These are phyloP conservation scores for Tulasnella sp. DNA, from an alignment of 768 basidiomycete species.

Conservation along the genomic window DNA sequence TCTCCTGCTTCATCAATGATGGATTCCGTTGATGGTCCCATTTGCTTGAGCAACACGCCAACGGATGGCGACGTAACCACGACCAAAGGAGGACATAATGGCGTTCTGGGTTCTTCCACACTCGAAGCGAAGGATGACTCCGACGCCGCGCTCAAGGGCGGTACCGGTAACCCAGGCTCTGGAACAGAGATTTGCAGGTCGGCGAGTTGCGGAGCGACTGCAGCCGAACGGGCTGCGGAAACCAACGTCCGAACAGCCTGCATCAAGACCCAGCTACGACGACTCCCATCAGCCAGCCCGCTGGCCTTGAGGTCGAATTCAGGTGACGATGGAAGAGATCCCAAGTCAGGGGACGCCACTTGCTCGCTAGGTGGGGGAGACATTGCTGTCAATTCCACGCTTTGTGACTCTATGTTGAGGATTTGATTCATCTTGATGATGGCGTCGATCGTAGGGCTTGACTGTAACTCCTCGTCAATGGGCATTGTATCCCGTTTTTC, in stretches of 20 bases:
- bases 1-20: not conserved
- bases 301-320: constrained; percentile 6
- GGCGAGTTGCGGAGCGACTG: not conserved
- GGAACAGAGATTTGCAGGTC: not conserved
- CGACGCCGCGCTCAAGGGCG: not conserved
- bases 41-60: not conserved
- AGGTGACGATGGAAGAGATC: not conserved
- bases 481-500: not conserved
- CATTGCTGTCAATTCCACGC: not conserved
- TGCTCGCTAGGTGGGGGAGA: not conserved
- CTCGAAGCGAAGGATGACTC: not conserved
- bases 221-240: not conserved
- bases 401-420: not conserved
- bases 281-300: not conserved
- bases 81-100: constrained; percentile 26
- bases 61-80: constrained; percentile 19
- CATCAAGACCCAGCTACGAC: not conserved
- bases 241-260: constrained; percentile 17
- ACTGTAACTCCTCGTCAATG: not conserved
- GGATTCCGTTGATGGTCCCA: not conserved
- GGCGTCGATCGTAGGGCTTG: constrained; percentile 1
- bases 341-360: not conserved
- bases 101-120: not conserved
- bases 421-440: constrained; percentile 7
- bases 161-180: not conserved